These are phyloP conservation scores for Stachybotrys chartarum DNA, from an alignment of 2,329 filamentous ascomycete species.

Conservation along the genomic window DNA sequence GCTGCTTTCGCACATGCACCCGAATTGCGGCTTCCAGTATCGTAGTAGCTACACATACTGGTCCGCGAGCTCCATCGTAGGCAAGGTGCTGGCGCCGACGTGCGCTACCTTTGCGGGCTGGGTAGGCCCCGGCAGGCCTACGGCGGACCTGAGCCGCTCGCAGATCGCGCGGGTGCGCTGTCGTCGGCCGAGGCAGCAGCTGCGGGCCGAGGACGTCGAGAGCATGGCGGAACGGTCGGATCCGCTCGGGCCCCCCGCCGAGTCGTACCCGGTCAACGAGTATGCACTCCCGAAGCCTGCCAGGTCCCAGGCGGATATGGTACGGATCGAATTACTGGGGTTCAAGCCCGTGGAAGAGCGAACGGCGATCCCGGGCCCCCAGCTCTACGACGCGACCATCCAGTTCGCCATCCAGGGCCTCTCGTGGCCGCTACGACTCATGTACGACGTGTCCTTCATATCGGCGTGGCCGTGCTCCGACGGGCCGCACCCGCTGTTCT, in stretches of 20 bases:
- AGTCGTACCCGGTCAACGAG: slow-evolving; percentile 58
- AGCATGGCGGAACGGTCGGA: slow-evolving; percentile 62
- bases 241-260: slow-evolving; percentile 57
- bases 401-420: slow-evolving; percentile 57
- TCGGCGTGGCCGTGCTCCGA: slow-evolving; percentile 57
- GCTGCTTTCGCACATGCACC: slow-evolving; percentile 60
- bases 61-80: slow-evolving; percentile 64
- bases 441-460: slow-evolving; percentile 60
- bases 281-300: slow-evolving; percentile 57
- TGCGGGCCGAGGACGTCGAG: slow-evolving; percentile 53
- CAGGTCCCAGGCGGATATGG: slow-evolving; percentile 51
- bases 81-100: slow-evolving; percentile 67
- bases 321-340: slow-evolving; percentile 61
- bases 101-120: slow-evolving; percentile 66
- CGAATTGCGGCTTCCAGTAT: slow-evolving; percentile 69
- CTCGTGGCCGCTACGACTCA: slow-evolving; percentile 56
- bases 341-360: slow-evolving; percentile 36
- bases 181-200: slow-evolving; percentile 45
- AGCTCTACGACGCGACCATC: slow-evolving; percentile 52
- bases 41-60: slow-evolving; percentile 69
- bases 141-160: slow-evolving; percentile 56
- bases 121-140: slow-evolving; percentile 65
- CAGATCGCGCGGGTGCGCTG: slow-evolving; percentile 65
- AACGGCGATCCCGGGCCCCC: slow-evolving; percentile 24
- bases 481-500: slow-evolving; percentile 64